phyloP scores from a whole-genome alignment of 1,284 basidiomycete genomes.

The Sanghuangporus weigelae region DNA sequence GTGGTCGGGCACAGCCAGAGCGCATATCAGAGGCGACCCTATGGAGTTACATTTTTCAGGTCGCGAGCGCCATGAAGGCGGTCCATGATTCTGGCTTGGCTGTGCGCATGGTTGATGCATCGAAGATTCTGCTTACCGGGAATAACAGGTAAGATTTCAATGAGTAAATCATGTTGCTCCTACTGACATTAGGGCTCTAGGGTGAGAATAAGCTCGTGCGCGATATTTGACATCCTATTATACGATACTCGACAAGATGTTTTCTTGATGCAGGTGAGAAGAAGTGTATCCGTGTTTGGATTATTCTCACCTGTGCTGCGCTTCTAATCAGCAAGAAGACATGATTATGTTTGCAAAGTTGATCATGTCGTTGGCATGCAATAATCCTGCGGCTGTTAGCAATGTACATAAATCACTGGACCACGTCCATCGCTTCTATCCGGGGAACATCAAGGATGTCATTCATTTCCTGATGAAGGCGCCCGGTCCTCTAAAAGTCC shows the following conservation, averaged over 20 bases:
- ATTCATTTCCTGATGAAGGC: slow-evolving; percentile 77
- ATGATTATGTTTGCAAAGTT: slow-evolving; percentile 83
- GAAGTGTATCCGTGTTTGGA: background rate
- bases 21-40: slow-evolving; percentile 77
- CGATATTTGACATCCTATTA: slow-evolving; percentile 79
- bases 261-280: slow-evolving; percentile 45
- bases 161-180: slow-evolving; percentile 10
- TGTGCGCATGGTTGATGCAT: slow-evolving; percentile 79
- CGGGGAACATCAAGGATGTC: slow-evolving; percentile 77
- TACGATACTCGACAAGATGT: slow-evolving; percentile 67
- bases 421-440: slow-evolving; percentile 69
- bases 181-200: slow-evolving; percentile 31
- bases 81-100: slow-evolving; percentile 84
- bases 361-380: slow-evolving; percentile 77
- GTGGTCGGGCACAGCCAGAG: slow-evolving; percentile 30
- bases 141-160: slow-evolving; percentile 67
- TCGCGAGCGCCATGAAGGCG: slow-evolving; percentile 82
- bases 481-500: slow-evolving; percentile 57
- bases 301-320: background rate
- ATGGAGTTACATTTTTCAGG: slow-evolving; percentile 93
- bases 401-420: slow-evolving; percentile 79
- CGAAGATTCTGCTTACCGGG: slow-evolving; percentile 86
- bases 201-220: slow-evolving; percentile 77
- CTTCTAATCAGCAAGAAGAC: slow-evolving; percentile 68
- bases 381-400: slow-evolving; percentile 54